Conservation (phyloP, 192 early-diverging fungal genomes). For the Coemansia sp. region DNA sequence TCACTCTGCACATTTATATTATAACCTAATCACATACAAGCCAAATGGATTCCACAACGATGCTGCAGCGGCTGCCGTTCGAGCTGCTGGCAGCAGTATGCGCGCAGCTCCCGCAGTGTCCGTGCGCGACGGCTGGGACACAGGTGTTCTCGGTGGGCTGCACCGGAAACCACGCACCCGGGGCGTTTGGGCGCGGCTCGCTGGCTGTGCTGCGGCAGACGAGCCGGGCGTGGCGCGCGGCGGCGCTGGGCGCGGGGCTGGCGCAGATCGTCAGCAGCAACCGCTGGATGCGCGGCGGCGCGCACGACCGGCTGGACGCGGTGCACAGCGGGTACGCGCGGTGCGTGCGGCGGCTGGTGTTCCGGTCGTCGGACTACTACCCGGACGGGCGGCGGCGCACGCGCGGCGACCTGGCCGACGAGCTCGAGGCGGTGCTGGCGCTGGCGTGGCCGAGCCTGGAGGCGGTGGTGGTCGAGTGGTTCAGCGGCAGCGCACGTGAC, state of each 20-base stretch:
- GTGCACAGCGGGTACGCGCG: conserved; percentile 8
- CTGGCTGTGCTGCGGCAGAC: conserved; percentile 37
- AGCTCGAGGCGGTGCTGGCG: conserved; percentile 36
- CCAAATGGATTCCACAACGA: too few relatives aligned
- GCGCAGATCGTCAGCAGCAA: conserved; percentile 38
- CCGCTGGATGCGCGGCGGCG: conserved; percentile 37
- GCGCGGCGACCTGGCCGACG: conserved; percentile 9
- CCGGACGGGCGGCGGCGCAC: conserved; percentile 17
- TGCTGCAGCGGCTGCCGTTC: conserved; percentile 25
- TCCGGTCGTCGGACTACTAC: conserved; percentile 31
- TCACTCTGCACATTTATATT: background rate
- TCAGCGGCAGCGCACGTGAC: conserved; percentile 22
- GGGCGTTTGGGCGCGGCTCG: conserved; percentile 21
- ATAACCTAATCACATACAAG: background rate
- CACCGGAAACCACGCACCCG: conserved; percentile 33
- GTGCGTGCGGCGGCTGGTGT: conserved; percentile 36
- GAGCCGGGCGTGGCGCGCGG: conserved; percentile 31
- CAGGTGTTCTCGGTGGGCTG: conserved; percentile 20
- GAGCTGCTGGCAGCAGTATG: conserved; percentile 38
- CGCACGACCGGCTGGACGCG: conserved; percentile 14
- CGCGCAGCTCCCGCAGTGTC: conserved; percentile 21
- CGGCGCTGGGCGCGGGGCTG: conserved; percentile 32
- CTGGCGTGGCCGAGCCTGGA: conserved; percentile 31
- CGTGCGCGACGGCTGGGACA: conserved; percentile 13
- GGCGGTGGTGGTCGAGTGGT: conserved; percentile 39